Evolutionary conservation across 108 stramenopile species (phyloP).

Genomic region (Cyclotella sp.): DNA sequence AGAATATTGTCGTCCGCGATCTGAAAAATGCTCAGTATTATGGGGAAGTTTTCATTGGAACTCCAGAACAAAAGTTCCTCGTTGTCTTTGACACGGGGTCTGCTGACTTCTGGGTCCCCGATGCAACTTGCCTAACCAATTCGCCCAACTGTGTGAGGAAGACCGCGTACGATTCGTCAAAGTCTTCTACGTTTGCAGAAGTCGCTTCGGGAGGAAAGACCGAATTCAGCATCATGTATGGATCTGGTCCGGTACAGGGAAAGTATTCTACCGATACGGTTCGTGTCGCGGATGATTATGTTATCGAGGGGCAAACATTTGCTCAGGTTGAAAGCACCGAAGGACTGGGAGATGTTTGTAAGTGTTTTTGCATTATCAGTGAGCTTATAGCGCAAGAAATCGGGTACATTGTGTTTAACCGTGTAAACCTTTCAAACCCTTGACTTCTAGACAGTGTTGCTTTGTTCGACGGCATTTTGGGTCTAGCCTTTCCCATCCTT

Average conservation of each 20-base stretch:
- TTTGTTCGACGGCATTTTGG: conserved; percentile 98
- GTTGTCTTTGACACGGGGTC: conserved; percentile 99
- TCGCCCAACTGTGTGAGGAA: conserved; percentile 64
- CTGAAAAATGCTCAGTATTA: conserved; percentile 80
- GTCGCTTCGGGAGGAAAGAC: conserved; percentile 50
- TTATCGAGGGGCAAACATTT: conserved; percentile 72
- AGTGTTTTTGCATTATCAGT: conserved; percentile 31
- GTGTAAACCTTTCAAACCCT: not conserved
- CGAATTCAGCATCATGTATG: conserved; percentile 94
- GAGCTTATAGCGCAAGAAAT: not conserved
- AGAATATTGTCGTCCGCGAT: conserved; percentile 40
- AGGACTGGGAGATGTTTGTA: conserved; percentile 94
- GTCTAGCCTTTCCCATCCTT: conserved; percentile 93
- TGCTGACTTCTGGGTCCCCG: conserved; percentile 97
- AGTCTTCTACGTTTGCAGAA: conserved; percentile 62
- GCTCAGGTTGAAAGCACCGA: conserved; percentile 89
- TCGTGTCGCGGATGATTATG: conserved; percentile 75
- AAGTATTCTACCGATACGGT: conserved; percentile 73
- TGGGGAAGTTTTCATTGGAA: conserved; percentile 77
- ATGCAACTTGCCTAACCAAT: conserved; percentile 64
- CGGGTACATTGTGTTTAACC: not conserved
- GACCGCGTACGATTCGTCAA: conserved; percentile 52
- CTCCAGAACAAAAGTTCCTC: conserved; percentile 83
- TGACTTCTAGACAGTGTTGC: conserved; percentile 51
- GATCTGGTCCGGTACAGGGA: conserved; percentile 83